Percentiles rank a stretch among this genome's conserved stretches.
Evolutionary conservation across 1,139 yeast genomes (phyloP).

Genomic region (Blastobotrys buckinghamii): DNA sequence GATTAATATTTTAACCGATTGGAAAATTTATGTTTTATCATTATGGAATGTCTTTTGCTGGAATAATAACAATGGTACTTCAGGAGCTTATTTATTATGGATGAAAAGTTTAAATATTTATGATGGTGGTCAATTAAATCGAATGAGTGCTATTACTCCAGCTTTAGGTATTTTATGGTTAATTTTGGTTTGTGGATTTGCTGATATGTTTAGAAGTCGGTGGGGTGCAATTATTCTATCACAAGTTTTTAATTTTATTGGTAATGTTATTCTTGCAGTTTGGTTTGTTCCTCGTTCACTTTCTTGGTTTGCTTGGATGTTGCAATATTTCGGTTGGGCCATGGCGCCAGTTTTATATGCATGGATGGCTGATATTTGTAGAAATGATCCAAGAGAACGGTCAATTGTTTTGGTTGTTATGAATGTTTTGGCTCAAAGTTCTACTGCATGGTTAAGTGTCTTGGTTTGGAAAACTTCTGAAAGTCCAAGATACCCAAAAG

Average conservation of each 20-base stretch:
- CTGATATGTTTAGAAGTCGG: constrained; percentile 49
- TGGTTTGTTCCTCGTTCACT: constrained; percentile 44
- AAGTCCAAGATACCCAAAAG: constrained; percentile 46
- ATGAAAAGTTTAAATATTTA: constrained; percentile 28
- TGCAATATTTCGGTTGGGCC: constrained; percentile 35
- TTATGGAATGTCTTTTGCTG: constrained; percentile 36
- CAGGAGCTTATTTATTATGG: constrained; percentile 41
- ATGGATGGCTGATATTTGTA: constrained; percentile 34
- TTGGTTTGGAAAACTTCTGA: constrained; percentile 50
- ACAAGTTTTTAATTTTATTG: constrained; percentile 41
- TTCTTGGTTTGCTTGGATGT: constrained; percentile 45
- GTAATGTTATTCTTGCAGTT: constrained; percentile 40
- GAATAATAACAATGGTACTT: constrained; percentile 35
- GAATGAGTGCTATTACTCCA: constrained; percentile 43
- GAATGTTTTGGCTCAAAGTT: constrained; percentile 40
- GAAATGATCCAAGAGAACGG: constrained; percentile 37
- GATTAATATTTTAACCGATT: constrained; percentile 29
- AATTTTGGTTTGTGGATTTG: constrained; percentile 31
- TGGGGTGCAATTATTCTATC: constrained; percentile 31
- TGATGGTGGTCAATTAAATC: constrained; percentile 36
- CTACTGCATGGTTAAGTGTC: constrained; percentile 35
- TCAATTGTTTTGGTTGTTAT: constrained; percentile 38
- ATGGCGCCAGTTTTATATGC: constrained; percentile 38
- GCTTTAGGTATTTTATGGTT: constrained; percentile 44
- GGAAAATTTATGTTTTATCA: constrained; percentile 38